These are phyloP conservation scores for Graphilbum fragrans DNA, from an alignment of 2,329 filamentous ascomycete species.

Conservation along the genomic window DNA sequence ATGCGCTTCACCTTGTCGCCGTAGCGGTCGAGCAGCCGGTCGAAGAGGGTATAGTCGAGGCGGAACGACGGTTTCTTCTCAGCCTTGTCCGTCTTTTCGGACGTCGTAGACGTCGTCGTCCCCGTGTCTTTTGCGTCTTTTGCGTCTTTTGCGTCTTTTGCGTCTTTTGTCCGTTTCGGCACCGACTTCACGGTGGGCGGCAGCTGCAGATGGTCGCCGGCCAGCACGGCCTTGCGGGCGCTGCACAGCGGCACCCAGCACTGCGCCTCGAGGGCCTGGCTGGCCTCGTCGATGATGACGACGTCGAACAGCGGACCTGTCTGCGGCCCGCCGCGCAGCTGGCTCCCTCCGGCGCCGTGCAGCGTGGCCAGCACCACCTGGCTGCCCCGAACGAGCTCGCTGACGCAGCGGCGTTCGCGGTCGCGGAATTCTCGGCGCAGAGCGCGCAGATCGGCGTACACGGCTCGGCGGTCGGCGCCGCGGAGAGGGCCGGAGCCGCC, in stretches of 20 bases:
- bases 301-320: conserved; percentile 62
- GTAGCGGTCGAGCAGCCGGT: conserved; percentile 71
- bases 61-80: conserved; percentile 24
- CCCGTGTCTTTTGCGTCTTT: background rate
- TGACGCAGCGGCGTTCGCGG: conserved; percentile 71
- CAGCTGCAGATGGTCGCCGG: conserved; percentile 87
- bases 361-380: conserved; percentile 87
- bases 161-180: background rate
- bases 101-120: background rate
- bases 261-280: conserved; percentile 89
- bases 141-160: too few species aligned
- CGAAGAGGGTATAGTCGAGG: conserved; percentile 86
- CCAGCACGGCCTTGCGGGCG: conserved; percentile 75
- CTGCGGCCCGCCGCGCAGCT: conserved; percentile 39
- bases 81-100: background rate
- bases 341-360: conserved; percentile 79
- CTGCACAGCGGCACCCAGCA: conserved; percentile 86
- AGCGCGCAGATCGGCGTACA: conserved; percentile 77
- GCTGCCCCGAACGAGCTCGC: conserved; percentile 60
- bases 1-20: conserved; percentile 79
- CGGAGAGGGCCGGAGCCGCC: background rate
- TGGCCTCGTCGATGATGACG: conserved; percentile 91
- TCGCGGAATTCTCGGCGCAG: conserved; percentile 80
- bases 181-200: conserved; percentile 87
- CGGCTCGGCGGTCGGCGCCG: conserved; percentile 40